Conservation (phyloP, 768 basidiomycete species). For the Phlebiopsis flavidoalba region DNA sequence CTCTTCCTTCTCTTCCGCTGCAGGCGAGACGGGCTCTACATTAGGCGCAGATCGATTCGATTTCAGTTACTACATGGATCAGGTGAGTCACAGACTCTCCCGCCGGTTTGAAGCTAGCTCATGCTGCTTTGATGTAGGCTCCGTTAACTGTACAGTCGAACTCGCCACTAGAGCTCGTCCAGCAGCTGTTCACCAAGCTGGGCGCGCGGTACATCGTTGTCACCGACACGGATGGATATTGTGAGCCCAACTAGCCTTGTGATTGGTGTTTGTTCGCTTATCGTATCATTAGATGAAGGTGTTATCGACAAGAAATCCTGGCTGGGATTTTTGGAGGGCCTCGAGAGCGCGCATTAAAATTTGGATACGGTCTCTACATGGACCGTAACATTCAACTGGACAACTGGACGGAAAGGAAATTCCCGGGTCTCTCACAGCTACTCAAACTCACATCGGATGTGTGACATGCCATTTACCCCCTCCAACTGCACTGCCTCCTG, state of each 20-base stretch:
- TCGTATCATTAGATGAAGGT: constrained; percentile 60
- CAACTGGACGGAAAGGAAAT: too few relatives aligned
- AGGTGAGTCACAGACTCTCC: constrained; percentile 37
- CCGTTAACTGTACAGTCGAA: constrained; percentile 81
- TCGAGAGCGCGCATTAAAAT: not conserved
- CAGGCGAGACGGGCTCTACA: constrained; percentile 30
- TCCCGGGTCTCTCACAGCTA: not conserved
- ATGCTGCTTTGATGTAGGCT: constrained; percentile 43
- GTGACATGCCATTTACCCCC: not conserved
- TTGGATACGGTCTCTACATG: not conserved
- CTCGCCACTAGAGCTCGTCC: constrained; percentile 86
- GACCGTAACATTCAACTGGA: too few relatives aligned
- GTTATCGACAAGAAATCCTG: constrained; percentile 93
- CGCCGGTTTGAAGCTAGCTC: not conserved
- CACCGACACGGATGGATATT: constrained; percentile 75
- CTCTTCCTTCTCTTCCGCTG: constrained; percentile 59
- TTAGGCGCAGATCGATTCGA: constrained; percentile 54
- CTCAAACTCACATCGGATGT: not conserved
- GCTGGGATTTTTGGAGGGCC: constrained; percentile 68
- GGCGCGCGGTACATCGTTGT: constrained; percentile 89
- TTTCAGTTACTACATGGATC: constrained; percentile 87
- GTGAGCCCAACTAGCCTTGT: constrained; percentile 36
- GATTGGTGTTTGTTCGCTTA: not conserved
- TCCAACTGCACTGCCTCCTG: not conserved
- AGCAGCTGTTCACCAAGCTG: constrained; percentile 91